phyloP scores from a whole-genome alignment of 2,329 filamentous ascomycete species.

The Xylariales sp. region DNA sequence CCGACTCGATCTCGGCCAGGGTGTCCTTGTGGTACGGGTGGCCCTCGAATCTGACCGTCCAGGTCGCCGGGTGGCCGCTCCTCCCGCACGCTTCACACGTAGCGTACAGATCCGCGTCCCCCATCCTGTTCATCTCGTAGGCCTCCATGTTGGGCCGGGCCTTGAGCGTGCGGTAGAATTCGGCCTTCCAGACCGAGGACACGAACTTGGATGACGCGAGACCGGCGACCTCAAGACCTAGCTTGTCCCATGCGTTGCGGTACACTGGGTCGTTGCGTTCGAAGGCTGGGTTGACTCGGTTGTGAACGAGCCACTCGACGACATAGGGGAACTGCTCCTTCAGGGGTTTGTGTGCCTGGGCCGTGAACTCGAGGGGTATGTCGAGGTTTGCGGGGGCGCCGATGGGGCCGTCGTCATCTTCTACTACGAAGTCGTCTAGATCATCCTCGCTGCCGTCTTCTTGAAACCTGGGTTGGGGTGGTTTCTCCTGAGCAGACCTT shows the following conservation, averaged over 20 bases:
- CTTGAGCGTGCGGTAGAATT: slow-evolving; percentile 62
- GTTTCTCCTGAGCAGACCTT: neutral
- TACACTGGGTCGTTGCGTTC: slow-evolving; percentile 58
- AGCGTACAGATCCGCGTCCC: slow-evolving; percentile 33
- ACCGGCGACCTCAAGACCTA: slow-evolving; percentile 66
- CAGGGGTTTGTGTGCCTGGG: slow-evolving; percentile 59
- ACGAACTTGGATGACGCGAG: slow-evolving; percentile 67
- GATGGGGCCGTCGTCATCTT: slow-evolving; percentile 54
- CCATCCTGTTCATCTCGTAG: slow-evolving; percentile 35
- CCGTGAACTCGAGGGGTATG: slow-evolving; percentile 66
- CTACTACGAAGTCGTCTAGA: slow-evolving; percentile 59
- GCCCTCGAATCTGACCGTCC: slow-evolving; percentile 57
- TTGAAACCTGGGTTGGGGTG: neutral
- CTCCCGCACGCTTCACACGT: slow-evolving; percentile 70
- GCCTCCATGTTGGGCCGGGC: slow-evolving; percentile 59
- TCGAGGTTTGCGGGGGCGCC: slow-evolving; percentile 49
- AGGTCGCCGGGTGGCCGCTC: slow-evolving; percentile 62
- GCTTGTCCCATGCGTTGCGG: slow-evolving; percentile 61
- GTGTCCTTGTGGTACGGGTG: slow-evolving; percentile 61
- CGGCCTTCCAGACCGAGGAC: slow-evolving; percentile 63
- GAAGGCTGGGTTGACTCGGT: slow-evolving; percentile 70
- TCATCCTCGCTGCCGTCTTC: slow-evolving; percentile 27
- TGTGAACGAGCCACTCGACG: slow-evolving; percentile 78
- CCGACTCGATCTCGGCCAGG: slow-evolving; percentile 56
- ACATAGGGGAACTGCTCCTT: slow-evolving; percentile 70